Base-by-base conservation (phyloP, 2,329 filamentous ascomycete genomes). In the Ramularia collo-cygni region DNA sequence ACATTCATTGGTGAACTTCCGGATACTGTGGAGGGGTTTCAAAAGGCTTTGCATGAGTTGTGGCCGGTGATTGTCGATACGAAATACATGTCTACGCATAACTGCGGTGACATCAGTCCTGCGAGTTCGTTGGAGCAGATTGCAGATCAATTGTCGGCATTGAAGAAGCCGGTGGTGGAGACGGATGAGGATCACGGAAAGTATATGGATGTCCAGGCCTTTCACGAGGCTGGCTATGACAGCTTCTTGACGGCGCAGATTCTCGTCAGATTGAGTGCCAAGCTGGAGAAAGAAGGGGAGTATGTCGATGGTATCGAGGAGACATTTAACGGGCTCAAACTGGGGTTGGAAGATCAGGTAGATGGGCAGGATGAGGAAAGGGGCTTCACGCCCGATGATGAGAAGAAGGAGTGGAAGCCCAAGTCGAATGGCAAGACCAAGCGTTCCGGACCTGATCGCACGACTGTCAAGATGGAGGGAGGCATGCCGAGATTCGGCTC, bases 181-280 rank as follows among this genome's bases (percentile, higher is more conserved):
- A 63, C 60, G 0, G 58, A 64, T 28, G 42, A 54, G 34, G 45
- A 58, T n/a, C 62, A 65, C 46, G 53, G 52, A 7, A 55, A 70
- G 45, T 73, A 73, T 46, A 56, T 61, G 19, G 48, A 56, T 14
- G 50, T 51, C 4, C 50, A 54, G 24, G 63, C 65, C 44, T 64
- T 70, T 42, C 77, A 81, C 42, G 77, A 81, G 60, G 77, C 77
- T 12, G 77, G 77, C 6, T 81, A 75, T 47, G 77, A 81, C 55
- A 79, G 75, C 56, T 68, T 75, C 44, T 63, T 80, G 15, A 78
- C 77, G 0, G 77, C 76, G 2, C 70, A 72, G 40, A 65, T 79
- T 17, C 73, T 77, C 48, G 66, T 80, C 37, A 69, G 71, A 38
- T 62, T 81, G 3, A 70, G 74, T 7, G 64, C 70, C 2, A 72